Evolutionary conservation across 1,284 basidiomycete species (phyloP).

Genomic region (Leucoagaricus sp.): DNA sequence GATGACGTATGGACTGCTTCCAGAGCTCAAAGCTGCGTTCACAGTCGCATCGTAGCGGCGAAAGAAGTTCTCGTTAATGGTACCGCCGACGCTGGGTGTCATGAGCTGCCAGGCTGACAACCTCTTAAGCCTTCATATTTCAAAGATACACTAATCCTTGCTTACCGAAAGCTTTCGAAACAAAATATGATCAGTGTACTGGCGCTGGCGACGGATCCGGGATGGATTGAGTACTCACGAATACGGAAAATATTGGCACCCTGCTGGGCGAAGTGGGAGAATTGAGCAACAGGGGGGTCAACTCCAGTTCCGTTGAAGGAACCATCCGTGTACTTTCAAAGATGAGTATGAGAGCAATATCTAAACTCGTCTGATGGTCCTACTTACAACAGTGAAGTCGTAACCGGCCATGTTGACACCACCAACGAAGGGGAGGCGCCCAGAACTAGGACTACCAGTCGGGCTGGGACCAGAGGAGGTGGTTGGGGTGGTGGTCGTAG

Average conservation of each 20-base stretch:
- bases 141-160: neutral
- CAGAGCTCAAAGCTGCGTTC: constrained; percentile 46
- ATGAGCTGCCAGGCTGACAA: constrained; percentile 47
- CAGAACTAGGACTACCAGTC: neutral
- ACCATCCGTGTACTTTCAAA: constrained; percentile 38
- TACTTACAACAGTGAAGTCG: constrained; percentile 27
- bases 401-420: constrained; percentile 44
- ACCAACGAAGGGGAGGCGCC: constrained; percentile 36
- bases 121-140: neutral
- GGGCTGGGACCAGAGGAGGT: constrained; percentile 17
- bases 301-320: constrained; percentile 40
- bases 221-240: constrained; percentile 27
- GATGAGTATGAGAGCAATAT: neutral
- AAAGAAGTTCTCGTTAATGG: constrained; percentile 48
- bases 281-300: constrained; percentile 41
- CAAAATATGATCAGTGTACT: neutral
- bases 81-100: constrained; percentile 48
- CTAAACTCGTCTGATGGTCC: constrained; percentile 11
- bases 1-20: constrained; percentile 46
- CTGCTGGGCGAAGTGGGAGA: constrained; percentile 44
- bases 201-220: neutral
- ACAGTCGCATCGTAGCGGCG: constrained; percentile 48
- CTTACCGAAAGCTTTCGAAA: constrained; percentile 10
- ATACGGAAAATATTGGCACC: constrained; percentile 51
- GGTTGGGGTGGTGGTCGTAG: constrained; percentile 11